Base-by-base conservation (phyloP, 306 rosid genomes). In the Citrullus amarus region DNA sequence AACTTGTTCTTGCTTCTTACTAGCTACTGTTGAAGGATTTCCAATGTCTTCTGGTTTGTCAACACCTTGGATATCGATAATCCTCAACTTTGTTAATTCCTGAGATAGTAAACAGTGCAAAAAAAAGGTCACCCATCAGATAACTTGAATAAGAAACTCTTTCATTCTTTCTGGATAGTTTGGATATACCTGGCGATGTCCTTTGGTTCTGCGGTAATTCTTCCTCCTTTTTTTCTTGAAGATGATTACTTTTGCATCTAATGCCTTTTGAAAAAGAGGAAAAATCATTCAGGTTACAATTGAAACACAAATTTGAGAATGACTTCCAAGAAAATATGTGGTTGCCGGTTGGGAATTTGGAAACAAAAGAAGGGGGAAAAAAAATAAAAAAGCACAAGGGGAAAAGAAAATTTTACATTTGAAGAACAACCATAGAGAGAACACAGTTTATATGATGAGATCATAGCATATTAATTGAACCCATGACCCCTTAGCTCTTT, bases 191-290 rank as follows among this genome's bases (percentile, higher is more conserved):
- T 90, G 98, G 72, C 96, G 93, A 80, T 92, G 98, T 39, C 97
- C 98, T 83, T 88, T 90, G 80, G 89, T 82, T 86, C 96, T 85
- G 44, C 97, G 88, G 82, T 92, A 94, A 81, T 92, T 94, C 93
- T 94, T 94, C 82, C 98, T 89, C 83, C 96, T 90, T 89, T 94
- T 92, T 86, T 94, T 94, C 93, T 94, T 94, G 70, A 94, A 94
- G 78, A 92, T 90, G 66, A 94, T 85, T 17, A 92, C 93, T 83
- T 60, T 88, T 38, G 97, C 97, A 84, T 94, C 97, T 71, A 92
- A 84, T 79, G 97, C 98, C 96, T 91, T 77, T 50, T 22, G 62
- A 66, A 78, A 82, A 57, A 57, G 76, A 32, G 80, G 79, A 62
- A 85, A 10, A 25, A 46, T 1, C 20, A 48, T 44, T 48, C 58